Evolutionary conservation across 2,329 filamentous ascomycete genomes (phyloP), one percentile per base, ranked within the genome.

Genomic region (Curvularia sp.): DNA sequence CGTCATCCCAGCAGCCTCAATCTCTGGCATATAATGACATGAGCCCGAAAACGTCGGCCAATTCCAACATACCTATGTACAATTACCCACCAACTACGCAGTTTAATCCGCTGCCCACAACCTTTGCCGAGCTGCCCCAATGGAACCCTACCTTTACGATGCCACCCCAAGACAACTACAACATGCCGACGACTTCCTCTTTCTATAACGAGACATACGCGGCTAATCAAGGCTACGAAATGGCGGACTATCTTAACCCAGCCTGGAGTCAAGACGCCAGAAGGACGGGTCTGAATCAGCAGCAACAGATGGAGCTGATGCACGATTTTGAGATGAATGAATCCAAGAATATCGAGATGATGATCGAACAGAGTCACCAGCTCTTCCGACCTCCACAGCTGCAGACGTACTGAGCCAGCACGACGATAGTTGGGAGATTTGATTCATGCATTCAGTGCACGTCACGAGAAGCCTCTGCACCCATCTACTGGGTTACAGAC

Each of bases 231-330:
- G 74, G 73, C 3, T 76, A 74, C 43, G 69, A 74, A 28, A 70
- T 76, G 63, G 70, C 69, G 1, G 74, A 77, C 75, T 81, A 70
- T 69, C 79, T 62, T 74, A 84, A 85, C 72, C 84, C 83, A 58
- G 87, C 86, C 68, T 92, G 87, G 64, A 90, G 84, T 43, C 64
- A 69, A 39, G 69, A 73, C 30, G 62, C 67, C 7, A 61, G 74
- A 48, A 69, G 70, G 4, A 69, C 69, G 23, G 82, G 82, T 58
- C 80, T 96, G 30, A 93, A 88, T 58, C 89, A 93, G 63, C 86
- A 92, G 70, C 91, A 96, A 76, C 92, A 95, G 77, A 79, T 89
- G 62, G 91, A 96, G 79, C 80, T 96, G 36, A 92, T 96, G 89
- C 87, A 88, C 54, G 87, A 88, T 48, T 83, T 96, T 32, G 90